Conservation (phyloP, 176 grass and related monocot genomes). For the Triticum dicoccoides region DNA sequence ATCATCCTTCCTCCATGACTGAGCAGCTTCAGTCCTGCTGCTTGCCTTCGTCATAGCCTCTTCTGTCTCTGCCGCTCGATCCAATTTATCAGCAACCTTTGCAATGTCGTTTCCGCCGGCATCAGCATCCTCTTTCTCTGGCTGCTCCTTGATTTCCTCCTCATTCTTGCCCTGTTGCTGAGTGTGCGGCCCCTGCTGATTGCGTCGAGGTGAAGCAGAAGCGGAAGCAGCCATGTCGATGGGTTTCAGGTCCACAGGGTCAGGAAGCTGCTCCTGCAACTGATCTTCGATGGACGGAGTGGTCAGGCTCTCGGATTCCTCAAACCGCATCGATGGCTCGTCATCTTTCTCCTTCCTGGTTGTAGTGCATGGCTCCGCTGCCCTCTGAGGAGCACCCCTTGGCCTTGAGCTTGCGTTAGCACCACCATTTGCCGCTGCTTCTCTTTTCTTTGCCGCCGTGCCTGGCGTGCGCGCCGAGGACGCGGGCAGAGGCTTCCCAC, state of each 20-base stretch:
- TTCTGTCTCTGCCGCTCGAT: constrained; percentile 8
- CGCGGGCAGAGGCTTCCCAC: constrained; percentile 5
- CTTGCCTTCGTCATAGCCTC: constrained; percentile 2
- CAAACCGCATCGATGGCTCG: constrained; percentile 15
- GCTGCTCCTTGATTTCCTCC: not conserved
- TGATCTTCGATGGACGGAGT: constrained; percentile 34
- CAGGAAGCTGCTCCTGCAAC: constrained; percentile 24
- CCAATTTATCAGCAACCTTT: constrained; percentile 28
- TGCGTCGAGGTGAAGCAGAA: not conserved
- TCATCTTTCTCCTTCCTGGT: constrained; percentile 29
- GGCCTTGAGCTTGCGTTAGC: constrained; percentile 8
- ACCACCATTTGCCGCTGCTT: constrained; percentile 24
- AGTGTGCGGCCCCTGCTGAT: not conserved
- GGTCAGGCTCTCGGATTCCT: constrained; percentile 31
- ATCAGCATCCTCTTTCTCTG: constrained; percentile 5
- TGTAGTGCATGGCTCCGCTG: not conserved
- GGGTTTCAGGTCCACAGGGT: constrained; percentile 27
- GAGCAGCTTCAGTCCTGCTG: not conserved
- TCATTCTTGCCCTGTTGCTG: constrained; percentile 12
- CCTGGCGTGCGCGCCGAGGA: not conserved
- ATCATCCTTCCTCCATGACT: constrained; percentile 47
- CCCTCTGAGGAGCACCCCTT: constrained; percentile 34
- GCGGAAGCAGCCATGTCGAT: not conserved
- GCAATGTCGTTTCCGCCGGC: not conserved
- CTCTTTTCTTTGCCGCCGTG: constrained; percentile 14